A percentile compares a stretch with the other conserved stretches of the same genome.
phyloP scores from a whole-genome alignment of 2,329 filamentous ascomycete genomes.

The Corynespora cassiicola region DNA sequence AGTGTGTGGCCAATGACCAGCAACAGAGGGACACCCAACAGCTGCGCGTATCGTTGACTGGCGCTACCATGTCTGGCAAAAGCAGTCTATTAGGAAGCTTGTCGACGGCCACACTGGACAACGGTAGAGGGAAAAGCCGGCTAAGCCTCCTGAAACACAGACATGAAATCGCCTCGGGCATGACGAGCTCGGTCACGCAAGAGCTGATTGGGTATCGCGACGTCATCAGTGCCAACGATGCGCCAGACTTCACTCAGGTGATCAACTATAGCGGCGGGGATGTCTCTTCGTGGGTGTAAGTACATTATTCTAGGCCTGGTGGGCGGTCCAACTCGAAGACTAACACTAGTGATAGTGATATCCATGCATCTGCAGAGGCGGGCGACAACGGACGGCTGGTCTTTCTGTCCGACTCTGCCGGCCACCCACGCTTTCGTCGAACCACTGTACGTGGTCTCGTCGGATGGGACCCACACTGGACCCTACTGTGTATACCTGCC shows the following conservation, averaged over 20 bases:
- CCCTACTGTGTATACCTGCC: constrained; percentile 83
- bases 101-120: constrained; percentile 86
- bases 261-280: constrained; percentile 88
- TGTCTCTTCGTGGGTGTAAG: constrained; percentile 92
- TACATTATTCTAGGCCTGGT: too few relatives aligned
- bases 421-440: constrained; percentile 85
- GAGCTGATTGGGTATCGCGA: constrained; percentile 84
- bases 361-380: constrained; percentile 78
- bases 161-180: constrained; percentile 88
- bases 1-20: constrained; percentile 6
- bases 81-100: constrained; percentile 88
- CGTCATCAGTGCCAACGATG: constrained; percentile 16
- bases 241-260: constrained; percentile 49
- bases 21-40: constrained; percentile 59
- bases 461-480: constrained; percentile 96
- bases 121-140: constrained; percentile 88
- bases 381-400: constrained; percentile 77
- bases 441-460: constrained; percentile 90
- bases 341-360: too few relatives aligned
- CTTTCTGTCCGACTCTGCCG: constrained; percentile 90
- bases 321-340: too few relatives aligned
- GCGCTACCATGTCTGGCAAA: constrained; percentile 90
- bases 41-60: constrained; percentile 84
- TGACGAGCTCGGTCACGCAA: constrained; percentile 94
- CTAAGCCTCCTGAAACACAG: constrained; percentile 88